A percentile compares a stretch with the other conserved stretches of the same genome.
phyloP scores from a whole-genome alignment of 495 filamentous ascomycete species.

The Friedmanniomyces simplex region DNA sequence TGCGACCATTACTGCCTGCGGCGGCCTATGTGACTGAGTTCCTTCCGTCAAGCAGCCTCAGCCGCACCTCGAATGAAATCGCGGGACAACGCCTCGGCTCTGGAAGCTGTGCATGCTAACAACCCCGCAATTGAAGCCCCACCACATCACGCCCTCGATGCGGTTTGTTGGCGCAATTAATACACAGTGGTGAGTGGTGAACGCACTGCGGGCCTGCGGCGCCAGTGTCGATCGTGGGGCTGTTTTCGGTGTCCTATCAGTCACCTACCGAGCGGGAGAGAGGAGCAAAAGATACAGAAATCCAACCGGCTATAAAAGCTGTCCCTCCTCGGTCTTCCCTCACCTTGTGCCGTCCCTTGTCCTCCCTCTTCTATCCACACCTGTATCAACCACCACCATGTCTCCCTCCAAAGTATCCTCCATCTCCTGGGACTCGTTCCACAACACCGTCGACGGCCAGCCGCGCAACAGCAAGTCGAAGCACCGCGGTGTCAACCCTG shows the following conservation, averaged over 20 bases:
- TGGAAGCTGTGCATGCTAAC: too few species aligned
- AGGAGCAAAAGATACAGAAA: neutral
- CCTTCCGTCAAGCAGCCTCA: too few species aligned
- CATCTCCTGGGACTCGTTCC: constrained; percentile 34
- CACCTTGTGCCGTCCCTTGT: neutral
- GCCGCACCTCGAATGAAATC: too few species aligned
- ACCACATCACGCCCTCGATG: too few species aligned
- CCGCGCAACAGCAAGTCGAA: constrained; percentile 25
- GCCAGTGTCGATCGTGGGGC: neutral
- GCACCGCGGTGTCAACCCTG: constrained; percentile 42
- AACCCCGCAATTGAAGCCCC: neutral
- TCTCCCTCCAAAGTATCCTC: constrained; percentile 31
- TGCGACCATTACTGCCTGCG: too few species aligned
- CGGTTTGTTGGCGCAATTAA: too few species aligned
- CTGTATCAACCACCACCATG: constrained; percentile 22
- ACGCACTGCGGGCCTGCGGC: neutral
- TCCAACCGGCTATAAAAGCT: neutral
- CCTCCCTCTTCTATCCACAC: neutral
- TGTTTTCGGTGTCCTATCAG: neutral
- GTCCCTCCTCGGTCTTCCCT: neutral
- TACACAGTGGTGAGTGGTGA: too few species aligned
- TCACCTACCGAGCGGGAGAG: neutral
- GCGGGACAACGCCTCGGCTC: too few species aligned
- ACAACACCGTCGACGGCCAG: constrained; percentile 43
- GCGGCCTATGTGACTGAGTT: too few species aligned